Evolutionary conservation across 139 green algal genomes (phyloP).

Genomic region (Coccomyxa sp.): DNA sequence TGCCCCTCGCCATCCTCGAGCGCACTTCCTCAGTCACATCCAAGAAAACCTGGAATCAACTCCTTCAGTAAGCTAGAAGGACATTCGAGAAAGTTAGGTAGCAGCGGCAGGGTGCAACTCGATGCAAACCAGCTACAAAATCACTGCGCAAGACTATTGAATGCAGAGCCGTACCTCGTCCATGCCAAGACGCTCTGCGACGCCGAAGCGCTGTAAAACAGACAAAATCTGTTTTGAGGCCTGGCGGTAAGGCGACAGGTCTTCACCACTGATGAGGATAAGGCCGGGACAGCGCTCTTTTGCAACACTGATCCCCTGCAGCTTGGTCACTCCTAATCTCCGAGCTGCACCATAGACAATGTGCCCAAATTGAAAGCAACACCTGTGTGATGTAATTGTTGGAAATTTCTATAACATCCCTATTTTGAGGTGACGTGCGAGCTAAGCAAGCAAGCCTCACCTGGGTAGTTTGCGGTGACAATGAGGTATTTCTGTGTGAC

Average conservation of each 20-base stretch:
- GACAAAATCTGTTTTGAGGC: constrained; percentile 36
- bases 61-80: too few relatives aligned
- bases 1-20: constrained; percentile 13
- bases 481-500: constrained; percentile 80
- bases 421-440: too few relatives aligned
- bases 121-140: neutral
- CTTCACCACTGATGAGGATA: constrained; percentile 59
- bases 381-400: too few relatives aligned
- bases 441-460: too few relatives aligned
- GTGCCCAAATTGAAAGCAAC: too few relatives aligned
- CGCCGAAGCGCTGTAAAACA: constrained; percentile 49
- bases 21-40: constrained; percentile 45
- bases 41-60: constrained; percentile 12
- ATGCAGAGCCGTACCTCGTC: constrained; percentile 45
- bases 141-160: neutral
- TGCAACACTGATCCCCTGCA: constrained; percentile 56
- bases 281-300: constrained; percentile 48
- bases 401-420: too few relatives aligned
- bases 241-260: constrained; percentile 52
- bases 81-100: too few relatives aligned
- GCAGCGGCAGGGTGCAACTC: too few relatives aligned
- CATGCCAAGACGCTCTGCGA: constrained; percentile 48
- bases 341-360: constrained; percentile 31
- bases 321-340: constrained; percentile 67
- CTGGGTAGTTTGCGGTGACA: constrained; percentile 80